These are phyloP conservation scores for Fistulinella cinereoalba DNA, from an alignment of 1,284 basidiomycete species.

Conservation along the genomic window DNA sequence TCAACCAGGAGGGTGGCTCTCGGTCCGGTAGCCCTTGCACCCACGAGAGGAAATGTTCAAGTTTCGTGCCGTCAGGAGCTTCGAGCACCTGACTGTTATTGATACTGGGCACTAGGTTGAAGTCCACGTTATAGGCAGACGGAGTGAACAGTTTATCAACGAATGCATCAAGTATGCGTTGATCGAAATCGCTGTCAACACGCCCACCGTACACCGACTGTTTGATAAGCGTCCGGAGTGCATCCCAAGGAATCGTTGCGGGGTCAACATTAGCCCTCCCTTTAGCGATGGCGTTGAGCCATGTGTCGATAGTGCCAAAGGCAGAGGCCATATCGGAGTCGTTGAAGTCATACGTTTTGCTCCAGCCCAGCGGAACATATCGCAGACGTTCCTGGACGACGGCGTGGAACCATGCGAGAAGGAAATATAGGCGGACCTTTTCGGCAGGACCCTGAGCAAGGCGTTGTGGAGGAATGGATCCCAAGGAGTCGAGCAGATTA, in stretches of 20 bases:
- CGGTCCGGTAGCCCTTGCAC: constrained; percentile 82
- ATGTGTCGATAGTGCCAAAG: constrained; percentile 86
- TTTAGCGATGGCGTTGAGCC: constrained; percentile 78
- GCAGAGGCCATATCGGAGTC: constrained; percentile 96
- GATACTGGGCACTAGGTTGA: constrained; percentile 75
- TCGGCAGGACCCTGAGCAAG: constrained; percentile 83
- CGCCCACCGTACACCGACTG: constrained; percentile 94
- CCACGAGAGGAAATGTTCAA: constrained; percentile 89
- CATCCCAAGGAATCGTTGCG: constrained; percentile 88
- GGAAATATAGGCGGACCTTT: constrained; percentile 87
- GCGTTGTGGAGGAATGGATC: constrained; percentile 69
- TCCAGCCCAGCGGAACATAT: constrained; percentile 94
- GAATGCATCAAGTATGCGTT: constrained; percentile 86
- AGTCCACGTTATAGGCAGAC: constrained; percentile 87
- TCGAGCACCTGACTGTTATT: constrained; percentile 58
- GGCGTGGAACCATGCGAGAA: constrained; percentile 98
- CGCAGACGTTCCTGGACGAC: constrained; percentile 93
- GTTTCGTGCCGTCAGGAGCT: constrained; percentile 87
- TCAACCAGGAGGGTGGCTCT: constrained; percentile 91
- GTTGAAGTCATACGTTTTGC: constrained; percentile 95
- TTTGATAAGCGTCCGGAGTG: constrained; percentile 85
- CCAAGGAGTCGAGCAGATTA: constrained; percentile 89
- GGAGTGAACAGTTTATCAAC: constrained; percentile 88
- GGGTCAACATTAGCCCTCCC: constrained; percentile 91
- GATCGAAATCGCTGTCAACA: constrained; percentile 92